Evolutionary conservation across 2,329 filamentous ascomycete genomes (phyloP).

Genomic region (Aspergillus candidus): DNA sequence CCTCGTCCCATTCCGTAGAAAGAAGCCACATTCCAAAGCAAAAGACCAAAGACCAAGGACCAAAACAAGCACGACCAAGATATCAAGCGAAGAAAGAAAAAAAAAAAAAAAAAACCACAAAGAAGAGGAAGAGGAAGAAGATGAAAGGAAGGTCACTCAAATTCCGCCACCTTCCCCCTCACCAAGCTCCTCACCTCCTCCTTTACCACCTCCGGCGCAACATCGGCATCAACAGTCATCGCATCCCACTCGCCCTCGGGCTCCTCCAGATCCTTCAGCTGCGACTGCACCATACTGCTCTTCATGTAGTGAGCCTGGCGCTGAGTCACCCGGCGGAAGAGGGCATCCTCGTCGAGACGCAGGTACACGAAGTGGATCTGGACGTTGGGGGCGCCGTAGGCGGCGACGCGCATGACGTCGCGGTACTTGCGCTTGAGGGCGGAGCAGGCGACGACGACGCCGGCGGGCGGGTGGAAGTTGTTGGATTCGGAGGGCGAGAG

Average conservation of each 20-base stretch:
- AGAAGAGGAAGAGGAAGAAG: slow-evolving; percentile 1
- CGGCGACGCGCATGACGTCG: slow-evolving; percentile 77
- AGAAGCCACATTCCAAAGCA: neutral
- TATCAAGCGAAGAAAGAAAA: neutral
- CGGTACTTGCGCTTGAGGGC: slow-evolving; percentile 96
- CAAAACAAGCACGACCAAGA: neutral
- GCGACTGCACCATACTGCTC: slow-evolving; percentile 87
- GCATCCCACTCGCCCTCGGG: slow-evolving; percentile 70
- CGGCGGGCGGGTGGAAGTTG: slow-evolving; percentile 50
- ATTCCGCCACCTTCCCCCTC: slow-evolving; percentile 48
- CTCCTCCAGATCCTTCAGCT: slow-evolving; percentile 81
- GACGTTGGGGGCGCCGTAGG: slow-evolving; percentile 67
- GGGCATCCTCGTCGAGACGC: slow-evolving; percentile 65
- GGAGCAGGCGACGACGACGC: slow-evolving; percentile 94
- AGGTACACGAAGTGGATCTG: slow-evolving; percentile 91
- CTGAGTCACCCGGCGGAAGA: slow-evolving; percentile 67
- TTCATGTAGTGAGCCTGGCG: slow-evolving; percentile 93
- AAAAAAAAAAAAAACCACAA: neutral
- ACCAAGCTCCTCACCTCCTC: slow-evolving; percentile 54
- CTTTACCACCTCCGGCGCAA: slow-evolving; percentile 53
- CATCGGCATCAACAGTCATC: slow-evolving; percentile 59
- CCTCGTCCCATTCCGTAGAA: neutral
- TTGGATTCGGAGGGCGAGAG: slow-evolving; percentile 35
- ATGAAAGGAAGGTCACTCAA: slow-evolving; percentile 13
- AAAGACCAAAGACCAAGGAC: neutral